Conservation (phyloP, 192 early-diverging fungal species). For the Coemansia biformis region DNA sequence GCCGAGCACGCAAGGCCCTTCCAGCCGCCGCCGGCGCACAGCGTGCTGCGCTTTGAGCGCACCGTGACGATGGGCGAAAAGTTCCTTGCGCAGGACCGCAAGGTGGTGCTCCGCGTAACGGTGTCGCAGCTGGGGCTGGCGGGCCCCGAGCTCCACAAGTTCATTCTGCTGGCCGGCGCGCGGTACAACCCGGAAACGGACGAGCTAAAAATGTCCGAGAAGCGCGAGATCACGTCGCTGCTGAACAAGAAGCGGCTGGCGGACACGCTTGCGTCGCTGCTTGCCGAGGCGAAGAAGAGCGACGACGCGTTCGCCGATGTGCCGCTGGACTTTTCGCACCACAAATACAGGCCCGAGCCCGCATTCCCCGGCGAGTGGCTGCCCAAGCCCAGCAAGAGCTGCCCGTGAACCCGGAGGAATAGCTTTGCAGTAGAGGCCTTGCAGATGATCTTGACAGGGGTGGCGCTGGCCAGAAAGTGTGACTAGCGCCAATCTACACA, state of each 20-base stretch:
- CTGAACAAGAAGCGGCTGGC: constrained; percentile 44
- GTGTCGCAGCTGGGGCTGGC: constrained; percentile 35
- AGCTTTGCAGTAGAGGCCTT: too few relatives aligned
- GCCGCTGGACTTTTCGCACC: constrained; percentile 34
- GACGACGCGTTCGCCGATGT: constrained; percentile 43
- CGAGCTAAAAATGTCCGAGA: constrained; percentile 47
- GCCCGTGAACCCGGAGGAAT: not conserved
- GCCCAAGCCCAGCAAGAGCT: constrained; percentile 6
- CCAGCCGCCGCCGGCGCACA: constrained; percentile 17
- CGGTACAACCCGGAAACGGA: constrained; percentile 42
- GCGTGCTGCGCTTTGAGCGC: constrained; percentile 36
- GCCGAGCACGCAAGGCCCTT: constrained; percentile 37
- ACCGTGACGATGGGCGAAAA: constrained; percentile 40
- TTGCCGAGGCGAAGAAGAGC: constrained; percentile 39
- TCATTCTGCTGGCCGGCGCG: constrained; percentile 38
- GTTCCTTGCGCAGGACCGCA: constrained; percentile 32
- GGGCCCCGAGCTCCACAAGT: constrained; percentile 38
- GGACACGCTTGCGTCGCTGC: constrained; percentile 29
- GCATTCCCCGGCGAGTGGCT: constrained; percentile 34
- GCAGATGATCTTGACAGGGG: too few relatives aligned
- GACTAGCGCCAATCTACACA: too few relatives aligned
- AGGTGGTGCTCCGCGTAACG: constrained; percentile 32
- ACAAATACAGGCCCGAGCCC: constrained; percentile 23
- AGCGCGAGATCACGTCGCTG: constrained; percentile 33
- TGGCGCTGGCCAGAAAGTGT: too few relatives aligned